phyloP scores from a whole-genome alignment of 139 green algal species.

The Astrephomene gubernaculifera region DNA sequence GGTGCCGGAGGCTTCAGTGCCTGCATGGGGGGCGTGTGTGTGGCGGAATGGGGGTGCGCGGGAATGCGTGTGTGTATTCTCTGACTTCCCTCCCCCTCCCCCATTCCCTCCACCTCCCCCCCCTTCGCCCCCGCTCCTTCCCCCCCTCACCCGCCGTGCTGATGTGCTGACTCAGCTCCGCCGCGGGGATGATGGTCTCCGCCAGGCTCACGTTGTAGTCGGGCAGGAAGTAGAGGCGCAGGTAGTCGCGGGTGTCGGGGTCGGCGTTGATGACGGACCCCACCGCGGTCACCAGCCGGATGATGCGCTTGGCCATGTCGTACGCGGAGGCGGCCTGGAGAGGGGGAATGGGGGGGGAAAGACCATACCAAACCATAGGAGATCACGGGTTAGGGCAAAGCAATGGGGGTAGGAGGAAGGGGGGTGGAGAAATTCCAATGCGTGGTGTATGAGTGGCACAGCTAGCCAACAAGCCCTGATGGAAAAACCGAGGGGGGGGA shows the following conservation, averaged over 20 bases:
- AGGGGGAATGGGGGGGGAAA: no score
- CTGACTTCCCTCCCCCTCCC: no score
- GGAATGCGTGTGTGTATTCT: no score
- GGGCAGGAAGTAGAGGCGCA: constrained; percentile 91
- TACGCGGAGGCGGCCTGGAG: constrained; percentile 92
- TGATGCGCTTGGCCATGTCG: constrained; percentile 99
- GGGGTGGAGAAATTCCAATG: no score
- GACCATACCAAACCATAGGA: no score
- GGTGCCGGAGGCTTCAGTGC: constrained; percentile 97
- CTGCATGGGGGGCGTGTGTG: constrained; percentile 35
- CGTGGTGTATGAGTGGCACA: no score
- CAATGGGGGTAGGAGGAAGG: no score
- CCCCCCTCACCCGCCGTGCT: constrained; percentile 21
- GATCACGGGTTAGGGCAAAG: no score
- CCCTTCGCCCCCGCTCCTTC: background rate
- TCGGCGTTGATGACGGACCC: constrained; percentile 93
- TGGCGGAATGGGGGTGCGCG: no score
- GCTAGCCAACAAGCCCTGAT: no score
- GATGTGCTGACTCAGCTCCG: constrained; percentile 95
- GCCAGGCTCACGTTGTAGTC: constrained; percentile 99
- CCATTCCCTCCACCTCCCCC: background rate
- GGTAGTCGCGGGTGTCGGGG: constrained; percentile 75
- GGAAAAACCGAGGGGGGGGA: no score
- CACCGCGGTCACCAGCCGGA: constrained; percentile 94
- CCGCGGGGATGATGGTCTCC: constrained; percentile 92